A percentile compares a stretch with the other conserved stretches of the same genome.
These are phyloP conservation scores for Cynanchum wilfordii DNA, from an alignment of 257 asterid species.

Conservation along the genomic window DNA sequence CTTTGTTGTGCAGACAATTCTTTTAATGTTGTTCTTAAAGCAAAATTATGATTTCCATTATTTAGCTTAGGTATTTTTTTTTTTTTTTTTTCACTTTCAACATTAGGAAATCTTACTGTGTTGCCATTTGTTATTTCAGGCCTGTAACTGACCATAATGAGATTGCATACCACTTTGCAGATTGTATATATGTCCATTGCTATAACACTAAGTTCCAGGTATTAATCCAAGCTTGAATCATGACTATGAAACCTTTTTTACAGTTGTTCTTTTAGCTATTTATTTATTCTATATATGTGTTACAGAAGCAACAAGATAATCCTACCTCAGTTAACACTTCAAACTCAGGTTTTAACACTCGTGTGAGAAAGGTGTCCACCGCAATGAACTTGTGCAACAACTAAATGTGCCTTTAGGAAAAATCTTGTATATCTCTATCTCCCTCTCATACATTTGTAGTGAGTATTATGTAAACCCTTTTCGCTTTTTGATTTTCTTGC, in stretches of 20 bases:
- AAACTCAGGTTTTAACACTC: conserved; percentile 48
- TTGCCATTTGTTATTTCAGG: conserved; percentile 42
- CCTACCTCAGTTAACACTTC: conserved; percentile 36
- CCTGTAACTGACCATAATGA: conserved; percentile 70
- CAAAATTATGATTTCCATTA: background rate
- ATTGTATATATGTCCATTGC: conserved; percentile 73
- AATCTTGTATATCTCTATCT: conserved; percentile 42
- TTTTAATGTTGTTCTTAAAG: background rate
- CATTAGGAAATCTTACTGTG: conserved; percentile 11
- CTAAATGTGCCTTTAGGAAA: conserved; percentile 47
- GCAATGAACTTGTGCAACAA: conserved; percentile 44
- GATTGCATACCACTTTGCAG: conserved; percentile 79
- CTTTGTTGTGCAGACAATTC: background rate
- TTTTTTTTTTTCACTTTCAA: conserved; percentile 8
- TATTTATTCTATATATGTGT: conserved; percentile 4
- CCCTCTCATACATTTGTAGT: conserved; percentile 14
- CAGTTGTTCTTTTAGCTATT: conserved; percentile 1
- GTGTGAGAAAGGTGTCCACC: conserved; percentile 62
- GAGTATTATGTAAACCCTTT: conserved; percentile 11
- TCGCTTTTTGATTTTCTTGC: conserved; percentile 12
- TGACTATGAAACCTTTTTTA: background rate
- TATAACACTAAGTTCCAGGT: conserved; percentile 67
- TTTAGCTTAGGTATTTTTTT: background rate
- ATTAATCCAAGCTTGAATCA: conserved; percentile 24
- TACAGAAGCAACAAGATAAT: conserved; percentile 54